A percentile compares a stretch with the other conserved stretches of the same genome.
phyloP scores from a whole-genome alignment of 2,329 filamentous ascomycete genomes.

The Paradendryphiella salina region DNA sequence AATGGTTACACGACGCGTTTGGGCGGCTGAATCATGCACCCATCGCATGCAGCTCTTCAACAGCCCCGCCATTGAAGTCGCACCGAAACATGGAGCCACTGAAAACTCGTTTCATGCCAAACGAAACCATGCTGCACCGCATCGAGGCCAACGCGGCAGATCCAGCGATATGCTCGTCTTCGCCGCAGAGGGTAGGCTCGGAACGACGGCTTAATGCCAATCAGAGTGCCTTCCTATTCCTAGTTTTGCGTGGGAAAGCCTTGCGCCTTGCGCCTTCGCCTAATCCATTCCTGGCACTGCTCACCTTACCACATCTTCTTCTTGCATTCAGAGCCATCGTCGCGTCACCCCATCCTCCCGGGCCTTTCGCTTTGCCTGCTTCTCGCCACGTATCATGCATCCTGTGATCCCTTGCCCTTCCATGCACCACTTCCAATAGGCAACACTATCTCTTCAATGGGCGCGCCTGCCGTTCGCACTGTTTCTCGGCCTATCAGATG shows the following conservation, averaged over 20 bases:
- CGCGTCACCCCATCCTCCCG: slow-evolving; percentile 12
- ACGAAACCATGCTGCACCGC: slow-evolving; percentile 5
- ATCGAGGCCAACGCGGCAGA: slow-evolving; percentile 3
- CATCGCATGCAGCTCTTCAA: slow-evolving; percentile 4
- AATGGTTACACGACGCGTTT: slow-evolving; percentile 16
- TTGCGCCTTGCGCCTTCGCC: slow-evolving; percentile 10
- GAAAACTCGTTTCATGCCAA: slow-evolving; percentile 32
- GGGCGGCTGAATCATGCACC: slow-evolving; percentile 9
- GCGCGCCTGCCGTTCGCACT: neutral
- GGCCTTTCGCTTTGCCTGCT: slow-evolving; percentile 1
- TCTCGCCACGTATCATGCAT: slow-evolving; percentile 1
- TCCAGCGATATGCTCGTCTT: slow-evolving; percentile 1
- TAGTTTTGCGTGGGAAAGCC: slow-evolving; percentile 1
- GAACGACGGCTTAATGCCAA: neutral
- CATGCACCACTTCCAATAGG: slow-evolving; percentile 4
- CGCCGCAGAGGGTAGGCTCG: neutral
- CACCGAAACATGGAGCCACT: neutral
- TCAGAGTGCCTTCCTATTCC: neutral
- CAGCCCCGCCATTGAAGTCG: neutral
- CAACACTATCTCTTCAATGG: slow-evolving; percentile 5
- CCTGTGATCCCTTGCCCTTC: slow-evolving; percentile 4
- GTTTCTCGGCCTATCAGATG: neutral
- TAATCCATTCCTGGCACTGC: slow-evolving; percentile 1
- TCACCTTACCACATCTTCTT: slow-evolving; percentile 7
- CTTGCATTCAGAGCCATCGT: slow-evolving; percentile 9